Evolutionary conservation across 2,329 filamentous ascomycete genomes (phyloP), one percentile per base, ranked within the genome.

Genomic region (Colletotrichum higginsianum): DNA sequence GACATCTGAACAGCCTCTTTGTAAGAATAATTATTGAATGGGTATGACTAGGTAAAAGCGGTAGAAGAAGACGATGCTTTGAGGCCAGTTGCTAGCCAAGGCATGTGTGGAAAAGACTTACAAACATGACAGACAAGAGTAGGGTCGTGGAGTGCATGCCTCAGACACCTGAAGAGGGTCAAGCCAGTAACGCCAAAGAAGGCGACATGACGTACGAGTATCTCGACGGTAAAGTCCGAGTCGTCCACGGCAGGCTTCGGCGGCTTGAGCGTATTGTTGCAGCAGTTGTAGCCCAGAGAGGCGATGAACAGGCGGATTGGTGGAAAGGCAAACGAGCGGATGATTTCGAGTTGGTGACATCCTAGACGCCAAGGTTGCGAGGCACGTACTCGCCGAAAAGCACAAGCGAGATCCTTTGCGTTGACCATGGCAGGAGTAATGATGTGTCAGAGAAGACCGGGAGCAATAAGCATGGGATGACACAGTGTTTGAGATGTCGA

Each of bases 131-230:
- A 71, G 6, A 38, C 15, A 12, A 71, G 56, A 30, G n/a, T 38
- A 15, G 21, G 46, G 6, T 71, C 42, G 13, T 40, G 18, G 5
- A 71, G 50, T 35, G 68, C 52, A 21, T 57, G 50, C 11, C 15
- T 46, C 11, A 68, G 44, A 50, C 64, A 62, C 16, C 16, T 50
- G 42, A 68, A 62, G 15, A 68, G 44, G 23, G 64, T 56, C 9
- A 42, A 44, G 2, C 64, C 57, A 18, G 68, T 71, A 30, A 11
- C 56, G 6, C 64, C 64, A 18, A 71, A 71, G 49, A 71, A 71
- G 42, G 68, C 64, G 26, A 68, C 68, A n/a, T 67, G 63, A 38
- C 35, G 40, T 26, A 63, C 21, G 16, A 40, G 40, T 44, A 23
- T 30, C 6, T 55, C 7, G 21, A 63, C 6, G n/a, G 26, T 58